A percentile compares a stretch with the other conserved stretches of the same genome.
These are phyloP conservation scores for Leccinum truebloodii DNA, from an alignment of 768 basidiomycete genomes.

Conservation along the genomic window DNA sequence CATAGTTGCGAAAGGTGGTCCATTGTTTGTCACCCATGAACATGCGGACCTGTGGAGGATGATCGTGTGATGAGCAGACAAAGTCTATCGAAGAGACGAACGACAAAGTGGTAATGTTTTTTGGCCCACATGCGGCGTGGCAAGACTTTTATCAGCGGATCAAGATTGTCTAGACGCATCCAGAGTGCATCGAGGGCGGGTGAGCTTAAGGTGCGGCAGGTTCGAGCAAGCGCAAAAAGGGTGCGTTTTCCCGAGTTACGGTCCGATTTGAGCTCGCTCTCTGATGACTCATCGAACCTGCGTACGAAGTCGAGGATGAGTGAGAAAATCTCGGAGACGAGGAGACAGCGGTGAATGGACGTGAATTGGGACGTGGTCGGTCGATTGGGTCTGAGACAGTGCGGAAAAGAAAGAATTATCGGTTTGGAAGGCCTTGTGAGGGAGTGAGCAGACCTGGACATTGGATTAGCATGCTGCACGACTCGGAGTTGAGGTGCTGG, in stretches of 20 bases:
- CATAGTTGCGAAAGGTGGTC: conserved; percentile 26
- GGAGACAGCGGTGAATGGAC: conserved; percentile 23
- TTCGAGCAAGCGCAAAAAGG: conserved; percentile 29
- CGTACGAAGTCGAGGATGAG: conserved; percentile 25
- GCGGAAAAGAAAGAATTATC: background rate
- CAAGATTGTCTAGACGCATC: conserved; percentile 30
- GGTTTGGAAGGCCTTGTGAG: background rate
- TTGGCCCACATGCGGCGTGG: conserved; percentile 29
- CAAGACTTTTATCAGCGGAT: conserved; percentile 28
- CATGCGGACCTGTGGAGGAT: conserved; percentile 17
- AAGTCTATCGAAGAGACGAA: conserved; percentile 9
- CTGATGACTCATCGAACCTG: conserved; percentile 23
- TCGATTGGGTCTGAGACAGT: background rate
- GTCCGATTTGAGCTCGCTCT: conserved; percentile 16
- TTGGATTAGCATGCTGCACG: conserved; percentile 4
- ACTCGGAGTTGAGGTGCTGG: background rate
- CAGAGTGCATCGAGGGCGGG: conserved; percentile 30
- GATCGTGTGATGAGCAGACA: background rate
- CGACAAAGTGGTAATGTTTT: conserved; percentile 22
- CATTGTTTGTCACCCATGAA: conserved; percentile 32
- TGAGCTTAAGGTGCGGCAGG: conserved; percentile 24
- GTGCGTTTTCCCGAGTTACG: conserved; percentile 21
- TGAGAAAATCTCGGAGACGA: conserved; percentile 23
- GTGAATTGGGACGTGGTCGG: background rate
- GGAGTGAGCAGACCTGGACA: conserved; percentile 3